These are phyloP conservation scores for Tolypocladium pustulatum DNA, from an alignment of 2,329 filamentous ascomycete genomes.

Conservation along the genomic window DNA sequence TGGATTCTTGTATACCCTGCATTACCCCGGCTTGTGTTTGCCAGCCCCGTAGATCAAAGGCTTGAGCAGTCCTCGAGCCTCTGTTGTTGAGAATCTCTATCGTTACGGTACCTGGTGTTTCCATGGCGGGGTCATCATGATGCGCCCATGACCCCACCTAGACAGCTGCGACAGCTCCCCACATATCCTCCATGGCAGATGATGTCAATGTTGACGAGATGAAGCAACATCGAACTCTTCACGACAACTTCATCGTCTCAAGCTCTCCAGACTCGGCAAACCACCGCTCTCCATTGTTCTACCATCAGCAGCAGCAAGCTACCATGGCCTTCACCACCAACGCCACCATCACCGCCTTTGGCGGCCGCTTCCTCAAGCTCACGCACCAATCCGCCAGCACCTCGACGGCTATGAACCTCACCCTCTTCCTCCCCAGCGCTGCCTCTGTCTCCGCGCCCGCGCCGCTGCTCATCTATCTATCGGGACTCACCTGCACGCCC, in stretches of 20 bases:
- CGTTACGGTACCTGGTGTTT: neutral
- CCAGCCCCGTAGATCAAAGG: too few species aligned
- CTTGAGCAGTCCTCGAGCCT: too few species aligned
- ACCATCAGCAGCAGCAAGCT: neutral
- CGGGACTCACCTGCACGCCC: constrained; percentile 87
- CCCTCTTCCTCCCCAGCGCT: constrained; percentile 78
- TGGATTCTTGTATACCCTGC: too few species aligned
- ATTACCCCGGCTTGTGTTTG: too few species aligned
- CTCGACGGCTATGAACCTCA: constrained; percentile 82
- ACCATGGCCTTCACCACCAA: constrained; percentile 81
- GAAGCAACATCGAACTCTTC: neutral
- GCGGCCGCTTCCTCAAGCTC: constrained; percentile 90
- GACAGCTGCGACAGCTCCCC: neutral
- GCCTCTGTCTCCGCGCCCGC: constrained; percentile 45
- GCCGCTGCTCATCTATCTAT: constrained; percentile 85
- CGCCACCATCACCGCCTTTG: constrained; percentile 81
- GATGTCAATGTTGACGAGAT: too few species aligned
- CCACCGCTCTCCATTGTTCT: neutral
- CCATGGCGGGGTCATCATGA: neutral
- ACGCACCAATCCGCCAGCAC: constrained; percentile 71
- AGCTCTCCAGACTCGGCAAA: neutral
- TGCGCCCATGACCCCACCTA: too few species aligned
- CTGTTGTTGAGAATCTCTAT: too few species aligned
- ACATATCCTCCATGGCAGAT: too few species aligned
- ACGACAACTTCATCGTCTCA: neutral